Base-by-base conservation (phyloP, 1,284 basidiomycete genomes). In the Leccinum cinnamomeum region DNA sequence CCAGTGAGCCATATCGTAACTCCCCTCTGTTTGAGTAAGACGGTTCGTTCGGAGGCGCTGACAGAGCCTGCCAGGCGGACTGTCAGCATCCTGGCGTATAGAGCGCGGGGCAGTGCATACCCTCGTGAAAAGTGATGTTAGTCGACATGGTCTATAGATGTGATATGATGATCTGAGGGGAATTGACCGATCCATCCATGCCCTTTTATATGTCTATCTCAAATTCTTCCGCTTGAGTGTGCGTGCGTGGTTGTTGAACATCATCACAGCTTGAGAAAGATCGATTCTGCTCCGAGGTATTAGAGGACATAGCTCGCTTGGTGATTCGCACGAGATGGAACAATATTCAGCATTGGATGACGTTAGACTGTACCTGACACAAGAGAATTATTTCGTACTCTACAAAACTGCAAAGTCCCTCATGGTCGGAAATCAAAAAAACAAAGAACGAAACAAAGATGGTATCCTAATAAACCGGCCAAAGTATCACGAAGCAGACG, bases 1-100 rank as follows among this genome's bases (percentile, higher is more conserved):
- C 95, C 95, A n/a, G 96, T 98, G 64, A 98, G 80, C 95, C 95
- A 98, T 72, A 98, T 85, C 0, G 95, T 98, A 6, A 90, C 84
- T 25, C 95, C 95, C 68, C 84, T 89, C 74, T 98, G 95, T 18
- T 84, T 79, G 30, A 95, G 80, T 20, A 93, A 76, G 37, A 81
- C 70, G 20, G 81, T 77, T 63, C 95, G 89, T 79, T 97, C 94
- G 48, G 80, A 70, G 23, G 78, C 72, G 53, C 80, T 81, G 44
- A 96, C 90, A 48, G 92, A 90, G 60, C 94, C 94, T 94, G 69
- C 44, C 10, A 7, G 5, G 18, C 14, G 55, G 18, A 12, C 6
- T 48, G 18, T 48, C 18, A 48, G 46, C 46, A 12, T 20, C n/a
- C 8, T 44, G n/a, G 41, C 2, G 39, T 33, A 33, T 33, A 41